These are phyloP conservation scores for Acrodontium crateriforme DNA, from an alignment of 2,329 filamentous ascomycete species.

Conservation along the genomic window DNA sequence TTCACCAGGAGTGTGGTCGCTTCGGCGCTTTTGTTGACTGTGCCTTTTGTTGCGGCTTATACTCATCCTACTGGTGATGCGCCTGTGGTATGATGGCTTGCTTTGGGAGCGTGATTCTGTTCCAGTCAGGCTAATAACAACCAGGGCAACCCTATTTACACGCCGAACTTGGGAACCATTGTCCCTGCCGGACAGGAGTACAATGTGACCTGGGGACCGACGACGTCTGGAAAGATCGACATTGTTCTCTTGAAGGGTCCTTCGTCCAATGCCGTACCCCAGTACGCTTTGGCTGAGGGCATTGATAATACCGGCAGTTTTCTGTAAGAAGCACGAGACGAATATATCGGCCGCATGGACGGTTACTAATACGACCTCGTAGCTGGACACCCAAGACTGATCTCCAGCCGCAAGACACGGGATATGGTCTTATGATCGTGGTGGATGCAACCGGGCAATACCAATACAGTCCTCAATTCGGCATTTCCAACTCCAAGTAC, in stretches of 20 bases:
- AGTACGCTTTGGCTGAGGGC: slow-evolving; percentile 37
- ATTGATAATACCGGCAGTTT: slow-evolving; percentile 43
- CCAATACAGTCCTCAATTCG: slow-evolving; percentile 51
- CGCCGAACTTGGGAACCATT: slow-evolving; percentile 36
- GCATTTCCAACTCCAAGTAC: slow-evolving; percentile 35
- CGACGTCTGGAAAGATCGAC: slow-evolving; percentile 37
- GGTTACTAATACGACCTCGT: too few species aligned
- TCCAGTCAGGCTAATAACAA: too few species aligned
- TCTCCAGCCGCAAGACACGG: slow-evolving; percentile 31
- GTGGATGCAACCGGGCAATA: slow-evolving; percentile 45
- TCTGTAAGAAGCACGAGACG: too few species aligned
- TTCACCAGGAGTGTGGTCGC: too few species aligned
- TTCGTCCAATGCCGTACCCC: slow-evolving; percentile 37
- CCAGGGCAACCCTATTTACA: slow-evolving; percentile 43
- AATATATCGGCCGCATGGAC: too few species aligned
- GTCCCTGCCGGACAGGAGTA: slow-evolving; percentile 43
- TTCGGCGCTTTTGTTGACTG: too few species aligned
- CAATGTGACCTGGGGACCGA: slow-evolving; percentile 44
- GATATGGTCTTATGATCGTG: slow-evolving; percentile 49
- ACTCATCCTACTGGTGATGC: slow-evolving; percentile 18
- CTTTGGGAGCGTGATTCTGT: slow-evolving; percentile 1
- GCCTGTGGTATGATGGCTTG: slow-evolving; percentile 4
- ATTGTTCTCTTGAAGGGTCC: slow-evolving; percentile 48
- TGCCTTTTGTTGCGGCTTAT: slow-evolving; percentile 37
- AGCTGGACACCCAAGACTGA: slow-evolving; percentile 40